Evolutionary conservation across 2,329 filamentous ascomycete species (phyloP).

Genomic region (Colletotrichum sp.): DNA sequence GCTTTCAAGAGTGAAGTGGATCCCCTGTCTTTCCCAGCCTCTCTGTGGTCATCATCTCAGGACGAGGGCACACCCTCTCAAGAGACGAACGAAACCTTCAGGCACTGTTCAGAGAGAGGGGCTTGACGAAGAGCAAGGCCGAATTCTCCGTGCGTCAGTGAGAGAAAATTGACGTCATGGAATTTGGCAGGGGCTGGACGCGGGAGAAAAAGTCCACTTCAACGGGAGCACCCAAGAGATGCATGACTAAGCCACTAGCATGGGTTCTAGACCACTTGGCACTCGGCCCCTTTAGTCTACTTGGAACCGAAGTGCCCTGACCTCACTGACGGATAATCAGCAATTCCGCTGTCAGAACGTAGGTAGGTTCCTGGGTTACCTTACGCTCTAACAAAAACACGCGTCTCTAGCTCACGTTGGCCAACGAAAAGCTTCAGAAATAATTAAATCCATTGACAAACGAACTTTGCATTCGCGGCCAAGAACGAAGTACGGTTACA

Average conservation of each 20-base stretch:
- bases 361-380: neutral
- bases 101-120: neutral
- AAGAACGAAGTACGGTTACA: neutral
- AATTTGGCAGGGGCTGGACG: neutral
- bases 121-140: neutral
- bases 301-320: no score
- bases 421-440: neutral
- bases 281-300: neutral
- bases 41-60: neutral
- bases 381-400: neutral
- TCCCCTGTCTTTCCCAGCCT: neutral
- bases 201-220: neutral
- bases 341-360: neutral
- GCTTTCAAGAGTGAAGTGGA: neutral
- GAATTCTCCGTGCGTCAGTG: neutral
- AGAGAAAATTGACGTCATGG: conserved; percentile 1
- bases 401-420: neutral
- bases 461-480: neutral
- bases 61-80: neutral
- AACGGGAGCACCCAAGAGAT: neutral
- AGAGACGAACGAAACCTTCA: neutral
- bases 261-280: neutral
- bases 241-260: neutral
- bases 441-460: neutral
- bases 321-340: neutral